Percentiles rank a stretch among this genome's conserved stretches.
These are phyloP conservation scores for Leccinum pseudoinsigne DNA, from an alignment of 1,284 basidiomycete genomes.

Conservation along the genomic window DNA sequence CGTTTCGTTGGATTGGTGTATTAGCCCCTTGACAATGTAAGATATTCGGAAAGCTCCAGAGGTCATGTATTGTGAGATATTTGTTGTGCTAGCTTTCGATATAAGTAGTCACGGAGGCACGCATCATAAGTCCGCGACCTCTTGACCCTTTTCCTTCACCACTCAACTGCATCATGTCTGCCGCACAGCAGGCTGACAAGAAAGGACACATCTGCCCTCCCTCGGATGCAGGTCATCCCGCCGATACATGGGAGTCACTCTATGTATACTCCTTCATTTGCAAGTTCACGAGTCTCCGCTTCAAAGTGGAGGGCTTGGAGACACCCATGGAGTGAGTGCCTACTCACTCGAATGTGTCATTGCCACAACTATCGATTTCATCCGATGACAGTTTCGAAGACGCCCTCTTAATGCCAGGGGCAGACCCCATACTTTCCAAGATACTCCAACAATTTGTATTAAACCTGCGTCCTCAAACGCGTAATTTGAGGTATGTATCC, in stretches of 20 bases:
- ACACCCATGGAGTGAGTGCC: slow-evolving; percentile 74
- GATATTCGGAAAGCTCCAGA: slow-evolving; percentile 24
- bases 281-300: slow-evolving; percentile 72
- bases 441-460: slow-evolving; percentile 73
- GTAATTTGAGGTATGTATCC: slow-evolving; percentile 72
- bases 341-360: slow-evolving; percentile 15
- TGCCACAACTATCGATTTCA: slow-evolving; percentile 34
- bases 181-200: slow-evolving; percentile 41
- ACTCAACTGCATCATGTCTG: slow-evolving; percentile 41
- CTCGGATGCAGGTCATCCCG: slow-evolving; percentile 68
- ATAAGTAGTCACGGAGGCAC: slow-evolving; percentile 39
- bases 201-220: slow-evolving; percentile 75
- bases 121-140: slow-evolving; percentile 34
- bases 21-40: slow-evolving; percentile 25
- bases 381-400: slow-evolving; percentile 64
- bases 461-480: slow-evolving; percentile 78
- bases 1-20: slow-evolving; percentile 23
- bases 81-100: slow-evolving; percentile 35
- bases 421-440: slow-evolving; percentile 67
- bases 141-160: slow-evolving; percentile 38
- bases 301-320: slow-evolving; percentile 74
- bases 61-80: slow-evolving; percentile 36
- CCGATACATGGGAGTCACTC: slow-evolving; percentile 80
- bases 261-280: slow-evolving; percentile 82
- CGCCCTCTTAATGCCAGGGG: slow-evolving; percentile 65